Conservation (phyloP, 352 stramenopile genomes). For the Saprolegnia parasitica region DNA sequence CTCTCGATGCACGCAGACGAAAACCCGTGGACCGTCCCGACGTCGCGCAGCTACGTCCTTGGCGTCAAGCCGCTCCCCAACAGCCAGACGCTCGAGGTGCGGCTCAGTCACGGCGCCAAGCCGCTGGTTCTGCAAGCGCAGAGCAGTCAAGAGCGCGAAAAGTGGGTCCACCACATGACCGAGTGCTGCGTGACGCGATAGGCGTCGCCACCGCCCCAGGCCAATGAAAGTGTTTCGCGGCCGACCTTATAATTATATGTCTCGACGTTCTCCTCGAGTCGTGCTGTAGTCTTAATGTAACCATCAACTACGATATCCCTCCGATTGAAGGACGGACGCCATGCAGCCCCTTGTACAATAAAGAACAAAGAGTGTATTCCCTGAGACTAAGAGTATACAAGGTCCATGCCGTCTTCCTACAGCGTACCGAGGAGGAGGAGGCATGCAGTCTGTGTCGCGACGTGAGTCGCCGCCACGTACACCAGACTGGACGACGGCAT, state of each 20-base stretch:
- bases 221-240: not conserved
- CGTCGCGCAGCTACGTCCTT: conserved; percentile 70
- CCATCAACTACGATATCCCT: not conserved
- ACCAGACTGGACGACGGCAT: conserved; percentile 30
- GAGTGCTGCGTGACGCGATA: not conserved
- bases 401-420: no score
- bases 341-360: no score
- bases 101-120: conserved; percentile 64
- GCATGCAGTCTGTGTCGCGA: not conserved
- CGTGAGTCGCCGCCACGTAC: not conserved
- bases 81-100: conserved; percentile 53
- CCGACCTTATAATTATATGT: not conserved
- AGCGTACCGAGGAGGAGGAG: not conserved
- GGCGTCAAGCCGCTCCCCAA: conserved; percentile 55
- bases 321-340: not conserved
- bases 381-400: no score
- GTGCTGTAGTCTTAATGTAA: not conserved
- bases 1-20: conserved; percentile 81
- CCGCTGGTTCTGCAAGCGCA: conserved; percentile 58
- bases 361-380: no score
- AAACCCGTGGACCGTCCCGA: conserved; percentile 70
- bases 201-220: no score
- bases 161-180: conserved; percentile 3
- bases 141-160: conserved; percentile 51
- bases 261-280: not conserved